Percentiles rank a stretch among this genome's conserved stretches.
Conservation (phyloP, 495 filamentous ascomycete genomes). For the Penicillium angulare region DNA sequence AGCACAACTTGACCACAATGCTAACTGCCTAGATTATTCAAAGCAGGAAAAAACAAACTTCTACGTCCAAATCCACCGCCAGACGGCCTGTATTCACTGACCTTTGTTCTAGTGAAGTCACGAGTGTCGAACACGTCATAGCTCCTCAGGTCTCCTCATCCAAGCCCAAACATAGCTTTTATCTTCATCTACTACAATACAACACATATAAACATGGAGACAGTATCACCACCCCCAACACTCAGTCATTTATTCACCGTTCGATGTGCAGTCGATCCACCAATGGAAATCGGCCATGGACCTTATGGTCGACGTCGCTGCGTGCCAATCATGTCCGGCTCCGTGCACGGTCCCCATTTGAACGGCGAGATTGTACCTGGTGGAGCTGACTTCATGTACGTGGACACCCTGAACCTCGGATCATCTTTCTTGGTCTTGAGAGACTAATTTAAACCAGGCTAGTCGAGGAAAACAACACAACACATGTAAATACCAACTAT, state of each 20-base stretch:
- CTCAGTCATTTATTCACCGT: constrained; percentile 32
- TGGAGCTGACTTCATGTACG: constrained; percentile 33
- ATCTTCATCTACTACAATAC: too few species aligned
- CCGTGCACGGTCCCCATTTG: constrained; percentile 21
- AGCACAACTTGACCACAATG: too few species aligned
- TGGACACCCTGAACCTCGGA: too few species aligned
- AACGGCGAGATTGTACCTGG: constrained; percentile 29
- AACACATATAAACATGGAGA: constrained; percentile 22
- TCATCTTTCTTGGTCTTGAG: too few species aligned
- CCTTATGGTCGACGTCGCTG: constrained; percentile 32
- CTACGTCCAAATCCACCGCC: too few species aligned
- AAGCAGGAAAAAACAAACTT: too few species aligned
- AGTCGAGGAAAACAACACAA: constrained; percentile 27
- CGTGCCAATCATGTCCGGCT: constrained; percentile 26
- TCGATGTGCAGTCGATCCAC: constrained; percentile 26
- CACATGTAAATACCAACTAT: constrained; percentile 33
- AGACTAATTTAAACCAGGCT: constrained; percentile 13
- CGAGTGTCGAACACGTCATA: too few species aligned
- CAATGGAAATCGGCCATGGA: constrained; percentile 30
- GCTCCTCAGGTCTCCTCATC: too few species aligned
- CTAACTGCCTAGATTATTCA: too few species aligned
- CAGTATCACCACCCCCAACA: constrained; percentile 23
- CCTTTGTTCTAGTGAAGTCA: too few species aligned
- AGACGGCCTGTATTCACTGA: too few species aligned
- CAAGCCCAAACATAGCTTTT: too few species aligned